phyloP scores from a whole-genome alignment of 228 moss, liverwort and hornwort genomes.

The Sphagnum fallax region DNA sequence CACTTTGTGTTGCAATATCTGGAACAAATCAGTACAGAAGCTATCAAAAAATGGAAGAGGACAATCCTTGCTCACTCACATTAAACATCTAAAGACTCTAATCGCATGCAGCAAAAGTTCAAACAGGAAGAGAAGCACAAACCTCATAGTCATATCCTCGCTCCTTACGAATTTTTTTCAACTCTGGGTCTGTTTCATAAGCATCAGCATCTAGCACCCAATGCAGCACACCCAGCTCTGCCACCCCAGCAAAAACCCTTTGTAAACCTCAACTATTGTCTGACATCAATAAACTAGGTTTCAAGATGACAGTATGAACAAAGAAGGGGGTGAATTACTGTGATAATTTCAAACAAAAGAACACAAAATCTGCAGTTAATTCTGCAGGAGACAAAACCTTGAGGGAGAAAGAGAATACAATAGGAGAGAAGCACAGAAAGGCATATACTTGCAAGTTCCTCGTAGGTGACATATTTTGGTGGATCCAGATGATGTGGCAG shows the following conservation, averaged over 20 bases:
- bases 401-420: too few species aligned
- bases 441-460: constrained; percentile 48
- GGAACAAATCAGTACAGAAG: too few species aligned
- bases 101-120: too few species aligned
- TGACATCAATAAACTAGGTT: too few species aligned
- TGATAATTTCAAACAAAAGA: too few species aligned
- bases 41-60: too few species aligned
- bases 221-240: constrained; percentile 81
- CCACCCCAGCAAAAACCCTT: not conserved
- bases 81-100: too few species aligned
- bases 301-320: not conserved
- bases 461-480: constrained; percentile 42
- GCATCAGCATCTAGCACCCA: constrained; percentile 88
- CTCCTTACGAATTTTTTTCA: constrained; percentile 69
- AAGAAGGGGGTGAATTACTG: too few species aligned
- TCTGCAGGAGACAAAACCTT: too few species aligned
- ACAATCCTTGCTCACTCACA: too few species aligned
- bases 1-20: too few species aligned
- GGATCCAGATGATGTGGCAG: constrained; percentile 67
- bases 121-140: not conserved
- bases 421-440: not conserved
- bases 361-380: too few species aligned
- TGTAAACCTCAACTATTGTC: not conserved
- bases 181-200: constrained; percentile 57
- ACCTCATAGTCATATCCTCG: constrained; percentile 86